These are phyloP conservation scores for Capronia epimyces DNA, from an alignment of 2,329 filamentous ascomycete species.

Conservation along the genomic window DNA sequence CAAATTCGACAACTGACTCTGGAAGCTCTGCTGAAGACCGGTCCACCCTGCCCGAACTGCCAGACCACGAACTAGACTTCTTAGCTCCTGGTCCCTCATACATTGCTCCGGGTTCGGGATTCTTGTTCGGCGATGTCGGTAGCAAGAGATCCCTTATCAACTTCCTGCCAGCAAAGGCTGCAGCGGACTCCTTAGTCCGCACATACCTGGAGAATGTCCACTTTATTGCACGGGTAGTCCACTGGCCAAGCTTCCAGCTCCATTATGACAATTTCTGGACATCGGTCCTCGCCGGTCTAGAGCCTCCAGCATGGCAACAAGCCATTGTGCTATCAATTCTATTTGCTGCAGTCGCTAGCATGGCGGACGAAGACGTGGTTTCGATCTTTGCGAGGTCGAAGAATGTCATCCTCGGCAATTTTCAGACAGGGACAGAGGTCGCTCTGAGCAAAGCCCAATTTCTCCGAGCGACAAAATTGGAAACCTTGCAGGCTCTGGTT, in stretches of 20 bases:
- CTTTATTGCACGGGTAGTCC: slow-evolving; percentile 61
- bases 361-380: slow-evolving; percentile 51
- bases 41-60: slow-evolving; percentile 11
- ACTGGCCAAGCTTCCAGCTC: slow-evolving; percentile 61
- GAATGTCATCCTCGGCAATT: slow-evolving; percentile 53
- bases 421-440: slow-evolving; percentile 62
- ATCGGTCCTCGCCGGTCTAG: slow-evolving; percentile 52
- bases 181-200: slow-evolving; percentile 57
- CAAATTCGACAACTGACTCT: slow-evolving; percentile 11
- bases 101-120: slow-evolving; percentile 61
- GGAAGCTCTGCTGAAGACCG: slow-evolving; percentile 17
- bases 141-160: slow-evolving; percentile 51
- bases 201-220: slow-evolving; percentile 67
- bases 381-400: slow-evolving; percentile 54
- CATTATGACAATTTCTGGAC: slow-evolving; percentile 63
- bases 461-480: slow-evolving; percentile 64
- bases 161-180: slow-evolving; percentile 54
- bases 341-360: slow-evolving; percentile 63
- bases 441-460: slow-evolving; percentile 66
- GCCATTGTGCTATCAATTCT: slow-evolving; percentile 64
- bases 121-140: slow-evolving; percentile 57
- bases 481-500: slow-evolving; percentile 69
- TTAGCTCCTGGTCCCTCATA: slow-evolving; percentile 61
- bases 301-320: slow-evolving; percentile 60
- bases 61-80: slow-evolving; percentile 39